Percentiles rank a stretch among this genome's conserved stretches.
Evolutionary conservation across 1,284 basidiomycete species (phyloP).

Genomic region (Porodaedalea pini): DNA sequence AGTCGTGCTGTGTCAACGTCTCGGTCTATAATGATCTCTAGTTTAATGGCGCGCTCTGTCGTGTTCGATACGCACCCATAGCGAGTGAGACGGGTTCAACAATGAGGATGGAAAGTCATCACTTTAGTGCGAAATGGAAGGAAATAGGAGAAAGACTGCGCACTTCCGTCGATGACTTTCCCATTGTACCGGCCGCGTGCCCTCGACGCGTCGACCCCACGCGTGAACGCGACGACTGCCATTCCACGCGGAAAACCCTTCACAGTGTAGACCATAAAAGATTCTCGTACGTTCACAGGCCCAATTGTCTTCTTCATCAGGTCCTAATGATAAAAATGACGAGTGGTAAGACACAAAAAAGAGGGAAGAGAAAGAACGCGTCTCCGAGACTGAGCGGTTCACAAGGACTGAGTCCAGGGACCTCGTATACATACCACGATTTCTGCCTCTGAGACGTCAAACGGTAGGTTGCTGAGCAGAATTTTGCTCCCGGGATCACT

Average conservation of each 20-base stretch:
- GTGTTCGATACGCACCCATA: not conserved
- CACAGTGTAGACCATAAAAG: conserved; percentile 66
- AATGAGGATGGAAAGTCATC: not conserved
- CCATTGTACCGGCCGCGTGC: conserved; percentile 67
- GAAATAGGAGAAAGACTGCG: conserved; percentile 31
- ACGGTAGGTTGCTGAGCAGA: conserved; percentile 61
- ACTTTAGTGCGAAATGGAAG: not conserved
- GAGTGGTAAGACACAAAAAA: not conserved
- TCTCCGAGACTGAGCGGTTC: not conserved
- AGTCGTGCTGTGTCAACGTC: not conserved
- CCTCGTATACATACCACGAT: conserved; percentile 54
- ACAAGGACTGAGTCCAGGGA: not conserved
- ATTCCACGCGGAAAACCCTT: conserved; percentile 71
- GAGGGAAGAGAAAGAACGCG: not conserved
- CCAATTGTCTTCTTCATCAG: conserved; percentile 73
- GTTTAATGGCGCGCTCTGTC: conserved; percentile 17
- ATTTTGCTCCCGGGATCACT: conserved; percentile 58
- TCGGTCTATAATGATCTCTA: conserved; percentile 17
- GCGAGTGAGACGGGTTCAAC: not conserved
- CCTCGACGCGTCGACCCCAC: conserved; percentile 53
- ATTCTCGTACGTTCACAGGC: conserved; percentile 51
- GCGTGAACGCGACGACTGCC: conserved; percentile 65
- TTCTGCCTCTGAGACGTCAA: conserved; percentile 64
- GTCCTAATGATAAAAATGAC: conserved; percentile 41
- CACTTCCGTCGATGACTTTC: conserved; percentile 71